Conservation (phyloP, 2,329 filamentous ascomycete species). For the Apiospora malaysiana region DNA sequence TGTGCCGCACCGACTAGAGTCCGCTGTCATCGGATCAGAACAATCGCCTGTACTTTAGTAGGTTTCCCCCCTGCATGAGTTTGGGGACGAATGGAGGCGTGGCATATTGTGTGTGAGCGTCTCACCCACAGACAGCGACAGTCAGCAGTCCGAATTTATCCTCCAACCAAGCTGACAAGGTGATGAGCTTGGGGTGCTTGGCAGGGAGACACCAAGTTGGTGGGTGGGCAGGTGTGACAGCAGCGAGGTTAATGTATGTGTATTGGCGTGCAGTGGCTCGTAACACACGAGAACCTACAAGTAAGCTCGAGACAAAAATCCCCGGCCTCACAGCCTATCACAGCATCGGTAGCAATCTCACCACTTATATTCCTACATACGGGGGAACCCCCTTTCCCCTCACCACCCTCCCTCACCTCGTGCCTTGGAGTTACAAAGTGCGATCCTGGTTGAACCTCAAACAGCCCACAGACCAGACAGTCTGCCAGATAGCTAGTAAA, state of each 20-base stretch:
- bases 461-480: slow-evolving; percentile 8
- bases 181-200: background rate
- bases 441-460: slow-evolving; percentile 11
- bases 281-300: background rate
- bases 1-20: background rate
- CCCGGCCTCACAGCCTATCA: slow-evolving; percentile 7
- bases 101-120: background rate
- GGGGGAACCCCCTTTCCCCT: background rate
- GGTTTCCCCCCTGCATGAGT: background rate
- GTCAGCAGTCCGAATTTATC: slow-evolving; percentile 9
- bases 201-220: background rate
- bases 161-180: background rate
- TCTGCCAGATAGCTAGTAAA: background rate
- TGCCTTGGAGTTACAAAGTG: background rate
- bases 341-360: slow-evolving; percentile 5
- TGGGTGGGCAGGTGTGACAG: slow-evolving; percentile 13
- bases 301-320: slow-evolving; percentile 1
- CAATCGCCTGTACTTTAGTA: background rate
- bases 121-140: background rate
- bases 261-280: slow-evolving; percentile 14
- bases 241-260: slow-evolving; percentile 7
- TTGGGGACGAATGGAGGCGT: background rate
- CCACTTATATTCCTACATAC: too few relatives aligned
- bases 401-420: background rate
- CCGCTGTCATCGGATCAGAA: background rate